phyloP scores from a whole-genome alignment of 2,329 filamentous ascomycete species.

The Colletotrichum viniferum region DNA sequence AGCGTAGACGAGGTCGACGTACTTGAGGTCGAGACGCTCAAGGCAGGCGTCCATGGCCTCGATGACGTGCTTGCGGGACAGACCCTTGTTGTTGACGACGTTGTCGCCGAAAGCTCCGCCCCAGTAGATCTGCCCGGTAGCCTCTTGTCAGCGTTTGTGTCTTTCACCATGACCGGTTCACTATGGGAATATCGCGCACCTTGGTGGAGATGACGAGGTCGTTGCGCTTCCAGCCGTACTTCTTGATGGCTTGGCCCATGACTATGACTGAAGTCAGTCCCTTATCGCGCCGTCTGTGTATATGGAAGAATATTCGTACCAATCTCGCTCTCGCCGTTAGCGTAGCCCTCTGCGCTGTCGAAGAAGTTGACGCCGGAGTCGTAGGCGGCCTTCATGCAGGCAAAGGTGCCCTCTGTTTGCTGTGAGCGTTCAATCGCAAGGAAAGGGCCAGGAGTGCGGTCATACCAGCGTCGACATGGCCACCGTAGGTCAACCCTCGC shows the following conservation, averaged over 20 bases:
- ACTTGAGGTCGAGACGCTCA: conserved; percentile 59
- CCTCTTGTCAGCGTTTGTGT: neutral
- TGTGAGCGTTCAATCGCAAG: neutral
- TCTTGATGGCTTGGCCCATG: conserved; percentile 65
- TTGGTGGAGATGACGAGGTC: conserved; percentile 68
- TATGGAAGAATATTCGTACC: neutral
- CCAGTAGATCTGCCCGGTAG: conserved; percentile 61
- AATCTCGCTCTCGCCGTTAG: conserved; percentile 64
- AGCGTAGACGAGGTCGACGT: conserved; percentile 73
- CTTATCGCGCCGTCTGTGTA: neutral
- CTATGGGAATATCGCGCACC: conserved; percentile 32
- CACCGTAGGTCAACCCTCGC: conserved; percentile 70
- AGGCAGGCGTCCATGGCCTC: conserved; percentile 68
- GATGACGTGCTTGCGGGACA: conserved; percentile 72
- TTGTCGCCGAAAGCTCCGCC: conserved; percentile 64
- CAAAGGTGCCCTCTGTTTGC: conserved; percentile 48
- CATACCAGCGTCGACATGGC: conserved; percentile 70
- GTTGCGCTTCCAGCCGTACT: conserved; percentile 65
- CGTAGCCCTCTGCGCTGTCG: conserved; percentile 63
- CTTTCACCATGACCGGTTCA: neutral
- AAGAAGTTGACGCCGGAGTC: conserved; percentile 68
- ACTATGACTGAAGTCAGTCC: conserved; percentile 33
- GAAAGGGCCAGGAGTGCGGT: neutral
- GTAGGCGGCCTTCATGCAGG: conserved; percentile 66
- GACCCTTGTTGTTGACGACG: conserved; percentile 68